These are phyloP conservation scores for Flaveria linearis DNA, from an alignment of 129 eudicot genomes.

Conservation along the genomic window DNA sequence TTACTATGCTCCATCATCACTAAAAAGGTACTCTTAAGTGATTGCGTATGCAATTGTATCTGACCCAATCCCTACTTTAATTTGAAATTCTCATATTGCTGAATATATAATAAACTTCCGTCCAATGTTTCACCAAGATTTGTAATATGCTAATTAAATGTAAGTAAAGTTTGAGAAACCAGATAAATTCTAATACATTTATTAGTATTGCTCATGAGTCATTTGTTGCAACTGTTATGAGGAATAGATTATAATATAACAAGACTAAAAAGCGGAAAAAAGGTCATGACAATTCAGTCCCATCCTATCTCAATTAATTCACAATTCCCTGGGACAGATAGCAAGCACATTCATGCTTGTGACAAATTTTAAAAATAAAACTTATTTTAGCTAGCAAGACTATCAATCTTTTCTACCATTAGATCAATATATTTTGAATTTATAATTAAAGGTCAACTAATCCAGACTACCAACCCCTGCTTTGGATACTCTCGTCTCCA, in stretches of 20 bases:
- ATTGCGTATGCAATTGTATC: conserved; percentile 8
- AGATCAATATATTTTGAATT: conserved; percentile 3
- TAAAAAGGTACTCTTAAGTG: neutral
- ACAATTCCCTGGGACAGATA: conserved; percentile 10
- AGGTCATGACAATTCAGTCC: neutral
- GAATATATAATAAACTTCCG: neutral
- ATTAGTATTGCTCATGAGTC: conserved; percentile 10
- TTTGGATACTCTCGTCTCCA: conserved; percentile 81
- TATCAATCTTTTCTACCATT: conserved; percentile 6
- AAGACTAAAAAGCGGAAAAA: conserved; percentile 2
- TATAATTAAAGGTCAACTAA: conserved; percentile 15
- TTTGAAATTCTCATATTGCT: neutral
- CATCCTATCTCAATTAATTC: neutral
- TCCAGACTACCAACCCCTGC: conserved; percentile 79
- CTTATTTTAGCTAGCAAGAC: conserved; percentile 13
- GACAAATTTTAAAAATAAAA: neutral
- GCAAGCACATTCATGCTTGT: conserved; percentile 15
- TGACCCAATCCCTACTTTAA: conserved; percentile 9
- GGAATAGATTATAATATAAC: neutral
- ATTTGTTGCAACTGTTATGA: conserved; percentile 4
- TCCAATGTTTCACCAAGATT: conserved; percentile 1
- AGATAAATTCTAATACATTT: conserved; percentile 4
- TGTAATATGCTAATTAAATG: neutral
- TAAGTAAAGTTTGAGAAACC: conserved; percentile 6
- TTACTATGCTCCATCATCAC: neutral